These are phyloP conservation scores for Geotrichum carabidarum DNA, from an alignment of 1,139 yeast species.

Conservation along the genomic window DNA sequence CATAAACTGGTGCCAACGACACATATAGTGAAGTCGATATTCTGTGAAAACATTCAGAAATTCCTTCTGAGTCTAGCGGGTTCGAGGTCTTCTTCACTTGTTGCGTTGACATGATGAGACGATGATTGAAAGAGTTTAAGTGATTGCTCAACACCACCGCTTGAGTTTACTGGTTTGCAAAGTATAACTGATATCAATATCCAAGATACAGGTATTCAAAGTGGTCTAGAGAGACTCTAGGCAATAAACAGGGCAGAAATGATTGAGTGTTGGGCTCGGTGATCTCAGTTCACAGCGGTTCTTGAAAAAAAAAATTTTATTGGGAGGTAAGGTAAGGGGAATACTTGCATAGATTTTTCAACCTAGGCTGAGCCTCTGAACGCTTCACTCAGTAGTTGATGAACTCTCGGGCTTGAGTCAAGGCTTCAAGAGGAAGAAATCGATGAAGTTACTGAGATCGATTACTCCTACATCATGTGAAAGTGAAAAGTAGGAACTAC, in stretches of 20 bases:
- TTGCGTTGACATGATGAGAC: neutral
- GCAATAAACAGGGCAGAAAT: too few relatives aligned
- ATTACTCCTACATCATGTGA: neutral
- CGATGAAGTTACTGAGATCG: neutral
- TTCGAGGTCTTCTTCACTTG: slow-evolving; percentile 22
- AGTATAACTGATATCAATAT: too few relatives aligned
- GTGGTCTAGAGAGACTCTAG: too few relatives aligned
- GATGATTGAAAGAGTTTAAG: too few relatives aligned
- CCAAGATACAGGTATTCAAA: too few relatives aligned
- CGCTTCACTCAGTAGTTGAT: neutral
- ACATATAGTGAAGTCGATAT: slow-evolving; percentile 66
- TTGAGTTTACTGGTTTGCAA: too few relatives aligned
- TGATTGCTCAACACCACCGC: too few relatives aligned
- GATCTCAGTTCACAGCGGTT: too few relatives aligned
- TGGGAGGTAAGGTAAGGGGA: slow-evolving; percentile 11
- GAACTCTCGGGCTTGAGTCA: too few relatives aligned
- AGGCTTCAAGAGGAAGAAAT: too few relatives aligned
- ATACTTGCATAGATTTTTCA: neutral
- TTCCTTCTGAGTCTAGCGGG: slow-evolving; percentile 36
- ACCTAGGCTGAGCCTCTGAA: neutral
- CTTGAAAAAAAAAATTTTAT: neutral
- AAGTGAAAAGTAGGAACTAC: neutral
- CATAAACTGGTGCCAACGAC: slow-evolving; percentile 78
- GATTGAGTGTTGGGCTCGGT: too few relatives aligned
- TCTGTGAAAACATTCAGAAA: slow-evolving; percentile 58